Base-by-base conservation (phyloP, 768 basidiomycete genomes). In the Pleurotus djamor region DNA sequence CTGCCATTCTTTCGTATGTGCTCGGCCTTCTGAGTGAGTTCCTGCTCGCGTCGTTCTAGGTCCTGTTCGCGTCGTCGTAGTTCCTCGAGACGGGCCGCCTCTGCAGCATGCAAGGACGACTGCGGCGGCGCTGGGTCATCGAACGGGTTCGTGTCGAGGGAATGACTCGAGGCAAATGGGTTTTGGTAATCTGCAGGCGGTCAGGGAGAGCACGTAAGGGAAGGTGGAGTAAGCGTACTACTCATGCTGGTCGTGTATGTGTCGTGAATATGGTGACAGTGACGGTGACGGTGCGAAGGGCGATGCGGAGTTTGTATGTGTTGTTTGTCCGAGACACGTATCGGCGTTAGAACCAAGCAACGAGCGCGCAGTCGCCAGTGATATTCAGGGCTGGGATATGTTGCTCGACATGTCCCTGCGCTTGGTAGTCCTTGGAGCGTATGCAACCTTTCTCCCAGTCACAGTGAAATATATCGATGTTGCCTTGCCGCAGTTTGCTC, bases 141-240 rank as follows among this genome's bases (percentile, higher is more conserved):
- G 69, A 96, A 96, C 1, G 93, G 93, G 71, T 96, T 96, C 58
- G 84, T 79, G 69, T 94, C 93, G 52, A 94, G 87, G 2, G 91
- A 91, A 67, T 91, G 85, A 13, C 88, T 84, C 9, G 92, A 93
- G 7, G 91, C 87, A 73, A 94, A 94, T 0, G 92, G 92, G 64
- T 94, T 93, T 69, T 90, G 82, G 49, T 56, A 56, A 79, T 79
- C 64, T 72, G 74, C 59, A 72, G 74, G 64, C 75, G 57, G 17
- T 56, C 0, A 4, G 47, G 37, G 36, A 47, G 16, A 59, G 14
- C 14, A 59, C 41, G 14, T 5, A 13, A 32, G n/a, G 41, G 10
- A 33, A 37, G 38, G 17, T 28, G 43, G 12, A 54, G n/a, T 43
- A 28, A 34, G 62, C 41, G 48, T 52, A 60, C 60, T 65, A 54